Conservation (phyloP, 2,329 filamentous ascomycete genomes). For the Sporothrix mexicana region DNA sequence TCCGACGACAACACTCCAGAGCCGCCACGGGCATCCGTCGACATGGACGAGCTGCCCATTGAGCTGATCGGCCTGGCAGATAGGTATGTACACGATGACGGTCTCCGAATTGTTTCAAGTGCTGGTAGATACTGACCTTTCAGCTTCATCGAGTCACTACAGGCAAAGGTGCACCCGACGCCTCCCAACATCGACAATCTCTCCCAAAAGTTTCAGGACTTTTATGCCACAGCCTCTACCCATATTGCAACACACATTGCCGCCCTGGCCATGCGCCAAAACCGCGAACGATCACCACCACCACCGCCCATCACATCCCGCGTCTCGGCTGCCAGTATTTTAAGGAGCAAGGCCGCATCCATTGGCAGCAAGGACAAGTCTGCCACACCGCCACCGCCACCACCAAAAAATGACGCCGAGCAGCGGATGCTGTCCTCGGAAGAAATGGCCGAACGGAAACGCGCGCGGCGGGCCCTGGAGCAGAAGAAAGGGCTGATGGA, state of each 20-base stretch:
- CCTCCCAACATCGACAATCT: constrained; percentile 84
- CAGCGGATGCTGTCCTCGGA: constrained; percentile 91
- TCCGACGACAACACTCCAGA: constrained; percentile 54
- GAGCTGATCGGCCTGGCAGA: constrained; percentile 91
- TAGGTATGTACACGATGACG: constrained; percentile 59
- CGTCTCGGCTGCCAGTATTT: constrained; percentile 60
- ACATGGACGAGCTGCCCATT: constrained; percentile 89
- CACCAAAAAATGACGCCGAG: constrained; percentile 51
- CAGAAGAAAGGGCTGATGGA: constrained; percentile 78
- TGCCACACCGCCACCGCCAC: constrained; percentile 46
- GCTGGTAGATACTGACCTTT: background rate
- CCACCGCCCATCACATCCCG: constrained; percentile 61
- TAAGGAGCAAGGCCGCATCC: constrained; percentile 62
- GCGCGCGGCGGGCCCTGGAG: constrained; percentile 77
- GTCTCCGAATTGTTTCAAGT: background rate
- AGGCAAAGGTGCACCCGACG: constrained; percentile 81
- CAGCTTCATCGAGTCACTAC: constrained; percentile 89
- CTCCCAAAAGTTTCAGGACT: constrained; percentile 90
- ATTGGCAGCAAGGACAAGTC: constrained; percentile 58
- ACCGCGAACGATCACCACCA: constrained; percentile 66
- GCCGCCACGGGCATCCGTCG: constrained; percentile 62
- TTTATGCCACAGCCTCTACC: constrained; percentile 79
- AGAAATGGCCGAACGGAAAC: constrained; percentile 81
- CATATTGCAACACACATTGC: constrained; percentile 89
- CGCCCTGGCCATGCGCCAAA: constrained; percentile 75